Percentiles rank a stretch among this genome's conserved stretches.
Evolutionary conservation across 495 filamentous ascomycete species (phyloP).

Genomic region (Penicillium daleae): DNA sequence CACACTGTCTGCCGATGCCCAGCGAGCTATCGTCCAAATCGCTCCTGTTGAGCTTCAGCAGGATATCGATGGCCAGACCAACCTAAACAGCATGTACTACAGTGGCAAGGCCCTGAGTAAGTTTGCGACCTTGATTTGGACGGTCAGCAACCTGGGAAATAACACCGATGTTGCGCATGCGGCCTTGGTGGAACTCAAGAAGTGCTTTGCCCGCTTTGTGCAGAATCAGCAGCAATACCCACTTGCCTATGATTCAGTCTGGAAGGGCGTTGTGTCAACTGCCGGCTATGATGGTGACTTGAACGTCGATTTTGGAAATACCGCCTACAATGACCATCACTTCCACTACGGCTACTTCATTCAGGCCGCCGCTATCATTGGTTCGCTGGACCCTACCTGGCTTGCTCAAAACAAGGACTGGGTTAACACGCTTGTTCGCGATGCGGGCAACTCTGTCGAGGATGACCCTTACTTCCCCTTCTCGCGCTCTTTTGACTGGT

Average conservation of each 20-base stretch:
- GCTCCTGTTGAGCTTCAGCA: slow-evolving; percentile 70
- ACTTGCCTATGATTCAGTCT: slow-evolving; percentile 78
- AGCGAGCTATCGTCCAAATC: slow-evolving; percentile 57
- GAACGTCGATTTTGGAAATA: slow-evolving; percentile 79
- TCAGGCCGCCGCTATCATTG: slow-evolving; percentile 84
- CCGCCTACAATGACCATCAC: slow-evolving; percentile 94
- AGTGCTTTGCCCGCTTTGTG: slow-evolving; percentile 74
- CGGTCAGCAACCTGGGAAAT: slow-evolving; percentile 65
- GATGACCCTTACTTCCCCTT: slow-evolving; percentile 81
- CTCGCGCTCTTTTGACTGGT: slow-evolving; percentile 91
- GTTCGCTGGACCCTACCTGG: slow-evolving; percentile 78
- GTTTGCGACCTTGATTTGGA: slow-evolving; percentile 75
- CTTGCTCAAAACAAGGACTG: slow-evolving; percentile 71
- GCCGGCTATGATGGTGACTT: slow-evolving; percentile 77
- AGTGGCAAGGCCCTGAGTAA: slow-evolving; percentile 91
- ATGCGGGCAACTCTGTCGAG: slow-evolving; percentile 75
- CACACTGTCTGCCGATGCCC: slow-evolving; percentile 54
- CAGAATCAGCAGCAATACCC: slow-evolving; percentile 77
- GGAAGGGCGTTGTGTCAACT: slow-evolving; percentile 85
- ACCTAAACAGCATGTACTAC: slow-evolving; percentile 93
- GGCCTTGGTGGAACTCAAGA: slow-evolving; percentile 70
- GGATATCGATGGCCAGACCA: slow-evolving; percentile 68
- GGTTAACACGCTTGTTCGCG: slow-evolving; percentile 78
- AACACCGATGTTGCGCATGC: slow-evolving; percentile 61
- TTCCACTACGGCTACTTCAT: slow-evolving; percentile 94